A percentile compares a stretch with the other conserved stretches of the same genome.
Conservation (phyloP, 805 yeast genomes). For the Nakazawaea wickerhamii region DNA sequence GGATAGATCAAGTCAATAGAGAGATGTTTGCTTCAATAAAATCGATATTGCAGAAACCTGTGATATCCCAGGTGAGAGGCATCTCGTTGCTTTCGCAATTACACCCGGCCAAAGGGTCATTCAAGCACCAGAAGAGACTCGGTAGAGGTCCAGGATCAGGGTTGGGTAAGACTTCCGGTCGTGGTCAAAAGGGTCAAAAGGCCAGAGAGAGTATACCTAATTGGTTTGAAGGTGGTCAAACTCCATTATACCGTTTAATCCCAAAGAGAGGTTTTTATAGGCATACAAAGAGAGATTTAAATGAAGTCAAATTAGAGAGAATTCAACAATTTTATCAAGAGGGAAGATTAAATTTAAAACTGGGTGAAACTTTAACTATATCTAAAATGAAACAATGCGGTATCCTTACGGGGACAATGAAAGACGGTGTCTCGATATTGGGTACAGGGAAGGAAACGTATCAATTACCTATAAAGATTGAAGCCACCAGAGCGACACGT, state of each 20-base stretch:
- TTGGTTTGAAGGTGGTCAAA: conserved; percentile 99
- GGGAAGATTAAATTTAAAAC: conserved; percentile 55
- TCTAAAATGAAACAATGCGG: conserved; percentile 72
- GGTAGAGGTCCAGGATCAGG: conserved; percentile 97
- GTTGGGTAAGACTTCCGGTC: conserved; percentile 89
- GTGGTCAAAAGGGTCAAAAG: conserved; percentile 99
- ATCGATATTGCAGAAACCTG: conserved; percentile 2
- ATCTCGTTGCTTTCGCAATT: conserved; percentile 48
- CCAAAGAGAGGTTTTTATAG: conserved; percentile 87
- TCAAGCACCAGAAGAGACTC: conserved; percentile 58
- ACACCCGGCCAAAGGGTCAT: conserved; percentile 58
- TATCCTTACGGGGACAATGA: conserved; percentile 61
- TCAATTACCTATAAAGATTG: conserved; percentile 63
- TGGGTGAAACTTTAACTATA: conserved; percentile 68
- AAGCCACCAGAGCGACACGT: conserved; percentile 75
- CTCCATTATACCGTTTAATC: conserved; percentile 78
- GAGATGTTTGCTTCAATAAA: conserved; percentile 7
- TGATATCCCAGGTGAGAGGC: conserved; percentile 14
- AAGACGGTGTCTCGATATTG: conserved; percentile 77
- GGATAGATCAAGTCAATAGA: not conserved
- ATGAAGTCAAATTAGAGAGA: conserved; percentile 59
- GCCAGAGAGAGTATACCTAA: conserved; percentile 87
- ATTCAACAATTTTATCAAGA: conserved; percentile 66
- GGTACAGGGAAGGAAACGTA: conserved; percentile 53
- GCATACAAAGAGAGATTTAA: conserved; percentile 46